A percentile compares a stretch with the other conserved stretches of the same genome.
phyloP scores from a whole-genome alignment of 257 asterid genomes.

The Phtheirospermum japonicum region DNA sequence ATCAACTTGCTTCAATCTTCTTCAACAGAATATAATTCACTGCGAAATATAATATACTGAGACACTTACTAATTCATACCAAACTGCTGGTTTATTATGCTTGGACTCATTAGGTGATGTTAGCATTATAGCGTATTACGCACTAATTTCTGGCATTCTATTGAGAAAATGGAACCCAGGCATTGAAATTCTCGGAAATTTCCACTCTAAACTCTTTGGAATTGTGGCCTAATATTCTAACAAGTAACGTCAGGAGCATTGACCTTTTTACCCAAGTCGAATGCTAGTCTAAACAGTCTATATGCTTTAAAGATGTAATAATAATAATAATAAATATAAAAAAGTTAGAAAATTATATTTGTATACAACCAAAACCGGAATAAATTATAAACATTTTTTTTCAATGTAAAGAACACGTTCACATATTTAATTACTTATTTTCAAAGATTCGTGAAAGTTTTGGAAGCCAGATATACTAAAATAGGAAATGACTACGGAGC shows the following conservation, averaged over 20 bases:
- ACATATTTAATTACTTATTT: too few species aligned
- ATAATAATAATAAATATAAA: neutral
- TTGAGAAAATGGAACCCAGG: neutral
- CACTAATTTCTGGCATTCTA: neutral
- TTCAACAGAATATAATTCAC: neutral
- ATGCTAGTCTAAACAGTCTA: too few species aligned
- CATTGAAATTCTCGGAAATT: constrained; percentile 26
- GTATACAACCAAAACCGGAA: too few species aligned
- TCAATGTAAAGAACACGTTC: too few species aligned
- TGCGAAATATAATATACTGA: neutral
- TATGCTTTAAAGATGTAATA: too few species aligned
- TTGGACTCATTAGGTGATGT: constrained; percentile 15
- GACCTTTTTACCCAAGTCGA: constrained; percentile 32
- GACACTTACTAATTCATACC: neutral
- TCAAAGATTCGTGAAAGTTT: too few species aligned
- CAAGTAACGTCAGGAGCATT: constrained; percentile 14
- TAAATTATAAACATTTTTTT: too few species aligned
- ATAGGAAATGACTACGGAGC: too few species aligned
- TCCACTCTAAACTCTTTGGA: constrained; percentile 11
- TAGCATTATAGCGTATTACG: constrained; percentile 7
- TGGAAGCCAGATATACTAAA: too few species aligned
- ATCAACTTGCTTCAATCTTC: constrained; percentile 4
- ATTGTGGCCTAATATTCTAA: constrained; percentile 6
- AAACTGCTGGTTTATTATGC: constrained; percentile 1
- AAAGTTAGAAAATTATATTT: too few species aligned